phyloP scores from a whole-genome alignment of 352 stramenopile genomes.

The Plasmopara halstedii region DNA sequence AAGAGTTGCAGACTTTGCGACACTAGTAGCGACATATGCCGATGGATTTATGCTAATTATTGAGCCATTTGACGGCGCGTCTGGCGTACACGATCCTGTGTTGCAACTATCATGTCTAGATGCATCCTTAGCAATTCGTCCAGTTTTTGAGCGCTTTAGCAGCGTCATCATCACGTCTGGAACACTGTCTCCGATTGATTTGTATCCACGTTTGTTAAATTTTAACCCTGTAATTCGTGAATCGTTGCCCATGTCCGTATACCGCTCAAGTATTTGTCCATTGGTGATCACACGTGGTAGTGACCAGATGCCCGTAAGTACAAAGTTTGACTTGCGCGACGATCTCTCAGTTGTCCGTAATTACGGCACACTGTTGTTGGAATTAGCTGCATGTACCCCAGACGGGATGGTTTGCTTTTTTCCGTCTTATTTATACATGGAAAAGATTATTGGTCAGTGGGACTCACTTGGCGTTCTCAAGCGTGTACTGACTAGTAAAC shows the following conservation, averaged over 20 bases:
- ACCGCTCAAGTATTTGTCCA: conserved; percentile 96
- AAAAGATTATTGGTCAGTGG: conserved; percentile 97
- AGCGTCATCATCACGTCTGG: conserved; percentile 88
- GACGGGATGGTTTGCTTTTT: conserved; percentile 99
- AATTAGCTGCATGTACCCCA: conserved; percentile 91
- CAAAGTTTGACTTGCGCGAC: conserved; percentile 87
- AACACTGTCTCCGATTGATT: conserved; percentile 97
- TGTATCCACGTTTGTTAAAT: conserved; percentile 98
- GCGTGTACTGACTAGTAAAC: conserved; percentile 94
- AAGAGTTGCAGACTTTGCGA: conserved; percentile 97
- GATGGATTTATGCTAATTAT: conserved; percentile 98
- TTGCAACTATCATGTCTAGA: conserved; percentile 96
- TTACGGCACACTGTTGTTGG: conserved; percentile 93
- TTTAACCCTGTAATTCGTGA: conserved; percentile 95
- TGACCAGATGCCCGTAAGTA: conserved; percentile 96
- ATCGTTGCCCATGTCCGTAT: conserved; percentile 97
- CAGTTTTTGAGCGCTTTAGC: conserved; percentile 95
- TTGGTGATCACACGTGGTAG: conserved; percentile 96
- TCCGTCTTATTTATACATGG: conserved; percentile 99
- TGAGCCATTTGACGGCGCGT: conserved; percentile 86
- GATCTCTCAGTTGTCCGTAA: conserved; percentile 93
- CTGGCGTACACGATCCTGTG: conserved; percentile 70
- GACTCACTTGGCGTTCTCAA: conserved; percentile 88
- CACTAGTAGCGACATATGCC: conserved; percentile 94
- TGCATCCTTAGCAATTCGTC: conserved; percentile 96